These are phyloP conservation scores for Neotropicomus parvogracilis DNA, from an alignment of 1,284 basidiomycete genomes.

Conservation along the genomic window DNA sequence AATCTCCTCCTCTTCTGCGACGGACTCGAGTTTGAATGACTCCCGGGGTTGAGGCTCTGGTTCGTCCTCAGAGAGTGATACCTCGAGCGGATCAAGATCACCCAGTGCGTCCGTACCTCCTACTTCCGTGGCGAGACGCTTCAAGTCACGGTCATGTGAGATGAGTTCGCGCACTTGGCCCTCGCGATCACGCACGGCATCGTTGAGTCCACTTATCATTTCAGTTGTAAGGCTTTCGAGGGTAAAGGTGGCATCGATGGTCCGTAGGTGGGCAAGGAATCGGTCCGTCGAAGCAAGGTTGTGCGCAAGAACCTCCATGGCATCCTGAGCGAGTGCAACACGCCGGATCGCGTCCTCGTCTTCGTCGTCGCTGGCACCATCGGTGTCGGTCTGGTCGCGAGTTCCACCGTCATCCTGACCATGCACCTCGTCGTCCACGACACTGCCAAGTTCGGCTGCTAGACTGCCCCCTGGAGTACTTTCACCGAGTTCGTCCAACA, in stretches of 20 bases:
- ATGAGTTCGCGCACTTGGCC: slow-evolving; percentile 71
- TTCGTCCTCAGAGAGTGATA: slow-evolving; percentile 40
- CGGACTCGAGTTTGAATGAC: slow-evolving; percentile 34
- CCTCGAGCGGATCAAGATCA: slow-evolving; percentile 60
- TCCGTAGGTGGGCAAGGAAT: slow-evolving; percentile 67
- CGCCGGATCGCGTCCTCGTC: slow-evolving; percentile 29
- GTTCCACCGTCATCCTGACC: slow-evolving; percentile 13
- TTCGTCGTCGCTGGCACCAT: slow-evolving; percentile 25
- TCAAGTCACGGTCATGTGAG: slow-evolving; percentile 74
- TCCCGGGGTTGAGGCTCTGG: slow-evolving; percentile 13
- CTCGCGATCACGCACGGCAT: slow-evolving; percentile 70
- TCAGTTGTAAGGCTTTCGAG: slow-evolving; percentile 72
- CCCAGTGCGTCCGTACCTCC: slow-evolving; percentile 72
- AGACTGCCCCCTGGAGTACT: slow-evolving; percentile 24
- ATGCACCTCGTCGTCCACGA: slow-evolving; percentile 18
- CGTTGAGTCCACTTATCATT: slow-evolving; percentile 71
- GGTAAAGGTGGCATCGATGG: slow-evolving; percentile 55
- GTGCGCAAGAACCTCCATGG: slow-evolving; percentile 66
- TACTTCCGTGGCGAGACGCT: slow-evolving; percentile 69
- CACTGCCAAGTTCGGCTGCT: slow-evolving; percentile 26
- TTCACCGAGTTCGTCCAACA: slow-evolving; percentile 28
- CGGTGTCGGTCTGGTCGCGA: slow-evolving; percentile 13
- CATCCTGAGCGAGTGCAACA: slow-evolving; percentile 48
- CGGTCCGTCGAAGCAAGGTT: slow-evolving; percentile 74
- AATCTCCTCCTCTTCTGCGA: slow-evolving; percentile 48